Evolutionary conservation across 352 stramenopile species (phyloP), one percentile per base, ranked within the genome.

Genomic region (Globisporangium uncinulatum): DNA sequence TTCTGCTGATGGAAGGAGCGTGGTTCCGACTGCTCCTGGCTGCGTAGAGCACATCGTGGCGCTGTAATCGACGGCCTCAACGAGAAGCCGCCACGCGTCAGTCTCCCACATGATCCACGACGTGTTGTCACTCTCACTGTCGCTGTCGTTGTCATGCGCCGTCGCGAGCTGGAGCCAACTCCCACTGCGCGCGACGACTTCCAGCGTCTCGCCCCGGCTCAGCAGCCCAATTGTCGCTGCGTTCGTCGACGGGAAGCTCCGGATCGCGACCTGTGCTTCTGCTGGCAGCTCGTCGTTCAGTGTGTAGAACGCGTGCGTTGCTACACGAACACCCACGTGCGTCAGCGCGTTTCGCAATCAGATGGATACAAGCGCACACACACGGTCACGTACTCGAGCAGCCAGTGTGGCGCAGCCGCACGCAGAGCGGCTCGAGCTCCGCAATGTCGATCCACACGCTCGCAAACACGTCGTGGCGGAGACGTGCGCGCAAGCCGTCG

Each of bases 71-170:
- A 57, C 24, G 0, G 72, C 57, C 42, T 87, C 74, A 31, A 67
- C 69, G n/a, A 89, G 69, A 29, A 89, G 42, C 15, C 76, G 56
- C 53, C 76, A 57, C 14, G 64, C 63, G 45, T 76, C 76, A 15
- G 72, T 87, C 32, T 67, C 66, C 66, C 73, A 83, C 81, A 91
- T 91, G 53, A 89, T 87, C 81, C 81, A 89, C 47, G 65, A 67
- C 39, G 31, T 3, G 49, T 29, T 29, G 24, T 29, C 24, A 29
- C 24, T 29, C 24, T 29, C 24, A 29, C 24, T 15, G 6, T 43
- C 42, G 29, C 34, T 41, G 51, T 45, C 57, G 37, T 29, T 41
- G 21, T 58, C 42, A 7, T 9, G 24, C 41, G 57, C 9, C 13
- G 51, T 24, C n/a, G 51, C 50, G 57, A 89, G 66, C 47, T 77